Evolutionary conservation across 2,329 filamentous ascomycete species (phyloP).

Genomic region (Geoglossum cookeanum): DNA sequence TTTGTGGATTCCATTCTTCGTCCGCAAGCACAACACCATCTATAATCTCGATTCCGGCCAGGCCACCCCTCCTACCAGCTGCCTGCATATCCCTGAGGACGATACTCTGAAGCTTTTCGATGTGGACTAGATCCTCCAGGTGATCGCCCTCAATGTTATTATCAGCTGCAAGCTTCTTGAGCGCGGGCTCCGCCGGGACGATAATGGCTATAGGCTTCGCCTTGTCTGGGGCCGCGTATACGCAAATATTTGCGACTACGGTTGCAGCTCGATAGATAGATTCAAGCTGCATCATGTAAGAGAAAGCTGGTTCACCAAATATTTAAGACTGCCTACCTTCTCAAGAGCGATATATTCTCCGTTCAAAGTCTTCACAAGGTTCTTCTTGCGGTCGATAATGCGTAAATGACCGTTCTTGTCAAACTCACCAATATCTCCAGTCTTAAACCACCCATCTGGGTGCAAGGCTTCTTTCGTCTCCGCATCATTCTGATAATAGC

Average conservation of each 20-base stretch:
- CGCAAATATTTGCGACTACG: slow-evolving; percentile 37
- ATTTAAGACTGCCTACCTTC: slow-evolving; percentile 27
- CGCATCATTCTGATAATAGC: slow-evolving; percentile 71
- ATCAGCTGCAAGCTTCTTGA: slow-evolving; percentile 39
- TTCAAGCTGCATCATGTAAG: slow-evolving; percentile 41
- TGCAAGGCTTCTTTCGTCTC: slow-evolving; percentile 65
- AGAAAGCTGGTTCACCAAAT: neutral
- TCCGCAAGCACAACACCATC: slow-evolving; percentile 25
- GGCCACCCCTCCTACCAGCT: slow-evolving; percentile 10
- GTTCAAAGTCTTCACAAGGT: slow-evolving; percentile 85
- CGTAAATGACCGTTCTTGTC: slow-evolving; percentile 59
- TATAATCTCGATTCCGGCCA: slow-evolving; percentile 17
- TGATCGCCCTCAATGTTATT: slow-evolving; percentile 20
- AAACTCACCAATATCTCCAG: slow-evolving; percentile 87
- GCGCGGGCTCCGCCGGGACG: slow-evolving; percentile 42
- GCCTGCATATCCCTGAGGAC: slow-evolving; percentile 20
- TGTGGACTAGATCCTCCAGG: slow-evolving; percentile 16
- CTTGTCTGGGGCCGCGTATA: slow-evolving; percentile 32
- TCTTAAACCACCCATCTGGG: slow-evolving; percentile 88
- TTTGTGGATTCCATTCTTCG: slow-evolving; percentile 26
- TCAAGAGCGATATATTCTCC: slow-evolving; percentile 96
- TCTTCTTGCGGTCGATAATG: slow-evolving; percentile 95
- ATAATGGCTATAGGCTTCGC: slow-evolving; percentile 37
- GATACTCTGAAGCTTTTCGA: slow-evolving; percentile 22
- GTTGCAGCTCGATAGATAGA: slow-evolving; percentile 49